These are phyloP conservation scores for Vigna radiata DNA, from an alignment of 306 rosid genomes.

Conservation along the genomic window DNA sequence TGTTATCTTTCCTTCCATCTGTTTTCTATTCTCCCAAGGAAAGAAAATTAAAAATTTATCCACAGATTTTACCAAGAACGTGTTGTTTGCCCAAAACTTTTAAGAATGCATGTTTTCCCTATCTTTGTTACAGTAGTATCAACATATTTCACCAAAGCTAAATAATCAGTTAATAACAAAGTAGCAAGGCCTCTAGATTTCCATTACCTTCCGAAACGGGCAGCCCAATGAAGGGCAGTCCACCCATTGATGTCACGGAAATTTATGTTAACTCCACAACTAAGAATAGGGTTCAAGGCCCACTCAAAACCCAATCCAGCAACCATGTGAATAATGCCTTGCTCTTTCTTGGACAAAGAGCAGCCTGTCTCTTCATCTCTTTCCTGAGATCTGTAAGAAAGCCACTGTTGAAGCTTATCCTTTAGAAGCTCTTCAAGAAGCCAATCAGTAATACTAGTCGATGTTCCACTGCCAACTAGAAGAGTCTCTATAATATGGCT, in stretches of 20 bases:
- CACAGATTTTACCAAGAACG: conserved; percentile 5
- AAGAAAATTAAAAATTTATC: neutral
- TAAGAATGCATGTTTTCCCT: conserved; percentile 27
- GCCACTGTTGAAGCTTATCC: conserved; percentile 82
- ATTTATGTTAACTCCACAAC: conserved; percentile 81
- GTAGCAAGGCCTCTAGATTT: conserved; percentile 11
- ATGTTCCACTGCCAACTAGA: conserved; percentile 71
- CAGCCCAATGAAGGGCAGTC: conserved; percentile 99
- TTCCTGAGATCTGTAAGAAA: conserved; percentile 61
- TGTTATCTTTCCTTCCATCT: neutral
- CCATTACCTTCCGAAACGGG: conserved; percentile 91
- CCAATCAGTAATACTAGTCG: conserved; percentile 71
- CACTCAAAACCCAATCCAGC: conserved; percentile 96
- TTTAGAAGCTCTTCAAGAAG: conserved; percentile 89
- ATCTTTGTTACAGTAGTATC: conserved; percentile 23
- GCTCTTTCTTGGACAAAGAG: conserved; percentile 88
- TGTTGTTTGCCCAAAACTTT: conserved; percentile 26
- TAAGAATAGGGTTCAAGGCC: conserved; percentile 87
- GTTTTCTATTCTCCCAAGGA: conserved; percentile 1
- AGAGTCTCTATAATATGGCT: conserved; percentile 72
- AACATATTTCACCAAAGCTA: conserved; percentile 14
- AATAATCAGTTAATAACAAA: neutral
- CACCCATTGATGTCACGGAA: conserved; percentile 95
- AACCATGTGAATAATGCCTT: conserved; percentile 90
- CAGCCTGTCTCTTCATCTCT: conserved; percentile 57